Percentiles rank a stretch among this genome's conserved stretches.
phyloP scores from a whole-genome alignment of 306 rosid genomes.

The Malus fusca region DNA sequence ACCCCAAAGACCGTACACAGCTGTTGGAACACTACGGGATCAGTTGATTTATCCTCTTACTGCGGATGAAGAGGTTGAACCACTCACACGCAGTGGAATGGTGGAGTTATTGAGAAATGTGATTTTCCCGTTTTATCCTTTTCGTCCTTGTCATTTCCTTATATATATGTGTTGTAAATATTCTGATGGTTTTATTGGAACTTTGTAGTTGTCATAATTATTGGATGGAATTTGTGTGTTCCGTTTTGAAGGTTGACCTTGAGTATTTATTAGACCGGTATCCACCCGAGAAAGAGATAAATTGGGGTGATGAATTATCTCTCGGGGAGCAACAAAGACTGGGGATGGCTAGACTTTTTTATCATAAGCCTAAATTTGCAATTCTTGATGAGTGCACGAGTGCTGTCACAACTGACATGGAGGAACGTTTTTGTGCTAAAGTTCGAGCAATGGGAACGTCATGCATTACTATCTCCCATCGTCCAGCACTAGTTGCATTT shows the following conservation, averaged over 20 bases:
- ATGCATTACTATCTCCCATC: slow-evolving; percentile 98
- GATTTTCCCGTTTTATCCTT: slow-evolving; percentile 13
- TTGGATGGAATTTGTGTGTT: slow-evolving; percentile 13
- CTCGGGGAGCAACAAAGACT: slow-evolving; percentile 96
- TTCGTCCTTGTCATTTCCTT: slow-evolving; percentile 11
- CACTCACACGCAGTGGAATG: slow-evolving; percentile 78
- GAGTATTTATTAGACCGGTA: slow-evolving; percentile 91
- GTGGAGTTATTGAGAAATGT: slow-evolving; percentile 82
- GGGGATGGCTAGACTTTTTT: slow-evolving; percentile 99
- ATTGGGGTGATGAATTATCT: slow-evolving; percentile 97
- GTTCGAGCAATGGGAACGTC: slow-evolving; percentile 99
- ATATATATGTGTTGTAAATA: not conserved
- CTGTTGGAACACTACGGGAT: slow-evolving; percentile 96
- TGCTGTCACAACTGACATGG: slow-evolving; percentile 99
- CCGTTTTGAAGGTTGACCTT: slow-evolving; percentile 73
- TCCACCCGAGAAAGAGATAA: slow-evolving; percentile 77
- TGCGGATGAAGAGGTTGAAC: slow-evolving; percentile 62
- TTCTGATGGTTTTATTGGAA: not conserved
- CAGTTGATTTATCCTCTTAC: slow-evolving; percentile 95
- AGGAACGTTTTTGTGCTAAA: slow-evolving; percentile 95
- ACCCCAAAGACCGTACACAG: slow-evolving; percentile 99
- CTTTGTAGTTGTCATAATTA: slow-evolving; percentile 16
- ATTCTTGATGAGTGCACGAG: slow-evolving; percentile 99
- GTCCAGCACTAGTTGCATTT: slow-evolving; percentile 96
- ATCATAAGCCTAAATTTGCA: slow-evolving; percentile 96